Conservation (phyloP, 192 early-diverging fungal genomes). For the Coemansia pectinata region DNA sequence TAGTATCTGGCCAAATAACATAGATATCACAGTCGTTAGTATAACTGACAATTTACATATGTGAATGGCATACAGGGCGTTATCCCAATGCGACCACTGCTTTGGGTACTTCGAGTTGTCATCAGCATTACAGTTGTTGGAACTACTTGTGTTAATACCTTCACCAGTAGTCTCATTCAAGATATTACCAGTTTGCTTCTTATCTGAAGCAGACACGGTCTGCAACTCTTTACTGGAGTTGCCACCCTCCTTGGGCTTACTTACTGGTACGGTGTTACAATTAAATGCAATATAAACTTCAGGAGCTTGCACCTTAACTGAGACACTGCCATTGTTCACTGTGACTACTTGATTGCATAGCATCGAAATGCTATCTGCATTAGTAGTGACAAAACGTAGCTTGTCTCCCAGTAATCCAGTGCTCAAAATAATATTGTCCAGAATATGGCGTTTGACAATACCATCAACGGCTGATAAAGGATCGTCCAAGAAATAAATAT, state of each 20-base stretch:
- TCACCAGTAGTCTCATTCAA: background rate
- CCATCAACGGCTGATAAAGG: conserved; percentile 71
- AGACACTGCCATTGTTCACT: conserved; percentile 6
- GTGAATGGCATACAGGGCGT: conserved; percentile 46
- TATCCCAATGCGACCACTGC: conserved; percentile 45
- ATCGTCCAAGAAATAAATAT: conserved; percentile 72
- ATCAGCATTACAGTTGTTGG: background rate
- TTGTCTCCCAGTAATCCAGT: conserved; percentile 58
- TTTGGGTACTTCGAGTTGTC: background rate
- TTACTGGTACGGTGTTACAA: conserved; percentile 19
- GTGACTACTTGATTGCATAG: conserved; percentile 26
- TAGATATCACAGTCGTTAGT: background rate
- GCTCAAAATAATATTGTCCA: conserved; percentile 62
- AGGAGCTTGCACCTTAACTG: conserved; percentile 49
- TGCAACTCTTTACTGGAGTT: background rate
- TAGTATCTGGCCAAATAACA: background rate
- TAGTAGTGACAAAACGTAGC: conserved; percentile 47
- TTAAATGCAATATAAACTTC: conserved; percentile 17
- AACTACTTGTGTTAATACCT: background rate
- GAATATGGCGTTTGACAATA: conserved; percentile 63
- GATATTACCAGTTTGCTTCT: background rate
- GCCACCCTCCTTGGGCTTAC: background rate
- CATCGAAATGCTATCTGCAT: conserved; percentile 23
- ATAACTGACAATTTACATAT: background rate
- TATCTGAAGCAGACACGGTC: background rate